A percentile compares a stretch with the other conserved stretches of the same genome.
phyloP scores from a whole-genome alignment of 164 flowering plant genomes.

The Annona cherimola region DNA sequence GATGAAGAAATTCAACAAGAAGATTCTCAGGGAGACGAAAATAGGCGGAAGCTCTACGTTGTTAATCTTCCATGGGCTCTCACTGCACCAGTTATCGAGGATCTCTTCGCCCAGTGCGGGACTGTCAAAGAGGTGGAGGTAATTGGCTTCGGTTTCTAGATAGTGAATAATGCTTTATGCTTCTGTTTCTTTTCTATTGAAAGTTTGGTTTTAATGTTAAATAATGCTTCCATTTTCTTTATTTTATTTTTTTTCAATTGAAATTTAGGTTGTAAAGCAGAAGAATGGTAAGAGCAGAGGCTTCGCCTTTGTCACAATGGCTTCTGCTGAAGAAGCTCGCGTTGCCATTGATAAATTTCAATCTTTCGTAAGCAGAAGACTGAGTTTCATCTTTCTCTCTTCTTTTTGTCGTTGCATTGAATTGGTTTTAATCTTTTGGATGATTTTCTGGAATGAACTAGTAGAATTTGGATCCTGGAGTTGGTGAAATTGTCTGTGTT shows the following conservation, averaged over 20 bases:
- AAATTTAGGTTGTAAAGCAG: constrained; percentile 60
- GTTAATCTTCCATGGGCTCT: constrained; percentile 64
- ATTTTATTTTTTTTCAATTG: not conserved
- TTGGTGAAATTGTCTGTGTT: not conserved
- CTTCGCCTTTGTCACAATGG: constrained; percentile 77
- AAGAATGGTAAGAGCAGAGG: constrained; percentile 69
- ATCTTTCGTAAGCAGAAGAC: constrained; percentile 42
- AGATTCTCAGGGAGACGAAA: constrained; percentile 19
- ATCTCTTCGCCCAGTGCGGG: constrained; percentile 65
- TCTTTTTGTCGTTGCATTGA: not conserved
- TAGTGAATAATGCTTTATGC: not conserved
- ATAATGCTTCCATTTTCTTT: not conserved
- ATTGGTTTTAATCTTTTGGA: not conserved
- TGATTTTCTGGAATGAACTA: not conserved
- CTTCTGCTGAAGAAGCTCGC: constrained; percentile 57
- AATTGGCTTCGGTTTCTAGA: not conserved
- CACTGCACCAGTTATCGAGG: constrained; percentile 51
- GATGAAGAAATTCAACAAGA: constrained; percentile 23
- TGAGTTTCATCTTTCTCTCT: not conserved
- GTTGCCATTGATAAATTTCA: constrained; percentile 62
- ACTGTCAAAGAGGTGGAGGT: constrained; percentile 78
- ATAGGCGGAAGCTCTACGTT: constrained; percentile 62
- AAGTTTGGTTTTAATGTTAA: constrained; percentile 1
- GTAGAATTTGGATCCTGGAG: not conserved
- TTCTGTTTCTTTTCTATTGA: not conserved